phyloP scores from a whole-genome alignment of 1,284 basidiomycete species.

The Sporisorium scitamineum region DNA sequence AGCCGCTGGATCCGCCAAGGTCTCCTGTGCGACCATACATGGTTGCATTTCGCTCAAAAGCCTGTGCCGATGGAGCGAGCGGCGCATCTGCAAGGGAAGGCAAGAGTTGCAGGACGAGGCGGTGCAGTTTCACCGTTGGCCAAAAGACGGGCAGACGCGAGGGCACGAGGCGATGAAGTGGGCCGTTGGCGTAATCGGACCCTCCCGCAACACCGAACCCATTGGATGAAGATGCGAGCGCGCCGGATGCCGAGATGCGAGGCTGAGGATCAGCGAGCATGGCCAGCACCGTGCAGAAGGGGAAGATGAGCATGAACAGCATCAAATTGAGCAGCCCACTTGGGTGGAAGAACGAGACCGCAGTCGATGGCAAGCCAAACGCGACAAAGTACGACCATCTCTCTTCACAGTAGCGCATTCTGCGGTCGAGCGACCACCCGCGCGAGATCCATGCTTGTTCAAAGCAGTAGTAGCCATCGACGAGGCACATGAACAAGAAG shows the following conservation, averaged over 20 bases:
- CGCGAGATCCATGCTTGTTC: constrained; percentile 66
- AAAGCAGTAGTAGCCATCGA: constrained; percentile 69
- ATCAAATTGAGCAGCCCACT: constrained; percentile 66
- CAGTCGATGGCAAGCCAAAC: constrained; percentile 66
- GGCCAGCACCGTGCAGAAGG: constrained; percentile 65
- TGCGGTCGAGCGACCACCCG: constrained; percentile 53
- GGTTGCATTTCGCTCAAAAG: constrained; percentile 44
- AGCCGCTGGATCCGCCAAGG: constrained; percentile 16
- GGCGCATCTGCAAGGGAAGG: constrained; percentile 28
- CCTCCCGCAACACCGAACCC: constrained; percentile 19
- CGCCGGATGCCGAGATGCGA: constrained; percentile 41
- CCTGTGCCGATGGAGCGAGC: constrained; percentile 18
- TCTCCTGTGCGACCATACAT: constrained; percentile 26
- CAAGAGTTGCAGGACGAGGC: constrained; percentile 25
- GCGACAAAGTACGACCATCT: constrained; percentile 68
- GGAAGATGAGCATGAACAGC: constrained; percentile 68
- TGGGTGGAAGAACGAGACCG: constrained; percentile 67
- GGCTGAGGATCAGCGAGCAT: constrained; percentile 65
- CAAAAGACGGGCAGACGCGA: constrained; percentile 65
- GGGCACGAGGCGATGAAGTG: constrained; percentile 57
- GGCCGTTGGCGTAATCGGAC: constrained; percentile 24
- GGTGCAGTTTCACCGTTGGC: constrained; percentile 59
- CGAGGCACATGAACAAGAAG: constrained; percentile 64
- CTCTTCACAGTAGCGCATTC: constrained; percentile 67
- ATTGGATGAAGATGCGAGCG: constrained; percentile 33